Conservation (phyloP, 768 basidiomycete genomes). For the Russula sp. region DNA sequence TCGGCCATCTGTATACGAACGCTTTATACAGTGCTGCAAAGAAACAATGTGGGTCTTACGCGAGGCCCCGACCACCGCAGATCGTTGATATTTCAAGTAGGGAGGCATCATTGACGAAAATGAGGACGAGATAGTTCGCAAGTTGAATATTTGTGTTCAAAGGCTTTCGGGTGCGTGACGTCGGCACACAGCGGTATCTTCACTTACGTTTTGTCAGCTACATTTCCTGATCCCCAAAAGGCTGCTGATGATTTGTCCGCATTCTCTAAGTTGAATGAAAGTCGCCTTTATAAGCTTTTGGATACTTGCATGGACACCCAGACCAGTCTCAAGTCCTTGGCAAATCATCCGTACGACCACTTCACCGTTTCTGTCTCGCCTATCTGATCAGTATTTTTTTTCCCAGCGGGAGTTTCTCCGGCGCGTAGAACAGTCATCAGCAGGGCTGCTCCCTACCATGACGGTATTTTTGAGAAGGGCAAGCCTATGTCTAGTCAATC, state of each 20-base stretch:
- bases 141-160: slow-evolving; percentile 54
- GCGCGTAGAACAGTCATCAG: slow-evolving; percentile 67
- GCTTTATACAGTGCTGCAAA: slow-evolving; percentile 70
- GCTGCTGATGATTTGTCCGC: slow-evolving; percentile 71
- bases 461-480: slow-evolving; percentile 63
- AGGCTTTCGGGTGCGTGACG: slow-evolving; percentile 57
- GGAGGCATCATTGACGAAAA: slow-evolving; percentile 88
- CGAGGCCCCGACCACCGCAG: neutral
- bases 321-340: slow-evolving; percentile 73
- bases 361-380: neutral
- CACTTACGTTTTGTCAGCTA: slow-evolving; percentile 37
- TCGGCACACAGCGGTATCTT: neutral
- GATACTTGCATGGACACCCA: slow-evolving; percentile 81
- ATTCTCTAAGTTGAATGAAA: slow-evolving; percentile 88
- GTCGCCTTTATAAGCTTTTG: slow-evolving; percentile 78
- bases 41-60: slow-evolving; percentile 72
- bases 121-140: slow-evolving; percentile 58
- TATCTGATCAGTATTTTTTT: neutral
- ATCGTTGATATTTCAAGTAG: slow-evolving; percentile 41
- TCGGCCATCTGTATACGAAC: slow-evolving; percentile 67
- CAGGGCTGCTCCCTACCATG: slow-evolving; percentile 66
- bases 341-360: slow-evolving; percentile 63
- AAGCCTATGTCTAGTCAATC: slow-evolving; percentile 73
- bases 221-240: slow-evolving; percentile 68
- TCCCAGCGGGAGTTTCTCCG: slow-evolving; percentile 72